Percentiles rank a stretch among this genome's conserved stretches.
These are phyloP conservation scores for Capronia epimyces DNA, from an alignment of 2,329 filamentous ascomycete species.

Conservation along the genomic window DNA sequence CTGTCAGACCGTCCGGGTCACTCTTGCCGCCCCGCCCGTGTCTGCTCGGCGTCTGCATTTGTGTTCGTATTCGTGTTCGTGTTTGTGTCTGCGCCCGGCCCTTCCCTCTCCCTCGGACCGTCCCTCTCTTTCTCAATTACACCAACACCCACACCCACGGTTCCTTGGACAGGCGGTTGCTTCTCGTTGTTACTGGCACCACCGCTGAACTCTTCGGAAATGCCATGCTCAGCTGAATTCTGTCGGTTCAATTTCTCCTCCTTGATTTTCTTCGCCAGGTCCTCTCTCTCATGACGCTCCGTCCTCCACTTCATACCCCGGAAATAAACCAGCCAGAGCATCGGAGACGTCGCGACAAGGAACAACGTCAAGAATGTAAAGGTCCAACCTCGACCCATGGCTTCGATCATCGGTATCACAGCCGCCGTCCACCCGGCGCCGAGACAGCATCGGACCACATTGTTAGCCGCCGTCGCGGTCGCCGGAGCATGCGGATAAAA, in stretches of 20 bases:
- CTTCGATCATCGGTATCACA: conserved; percentile 47
- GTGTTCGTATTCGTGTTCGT: no score
- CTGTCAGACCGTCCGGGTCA: no score
- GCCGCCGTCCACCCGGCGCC: conserved; percentile 49
- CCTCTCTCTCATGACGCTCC: conserved; percentile 20
- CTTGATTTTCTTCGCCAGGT: conserved; percentile 11
- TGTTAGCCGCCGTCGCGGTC: conserved; percentile 50
- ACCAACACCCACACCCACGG: background rate
- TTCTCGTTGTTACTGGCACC: background rate
- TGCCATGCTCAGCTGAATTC: conserved; percentile 9
- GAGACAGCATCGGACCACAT: conserved; percentile 49
- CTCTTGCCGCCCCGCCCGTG: no score
- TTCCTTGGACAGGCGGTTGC: background rate
- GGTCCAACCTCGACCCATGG: conserved; percentile 44
- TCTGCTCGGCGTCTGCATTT: no score
- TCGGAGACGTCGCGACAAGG: conserved; percentile 34
- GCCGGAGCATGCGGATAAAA: conserved; percentile 48
- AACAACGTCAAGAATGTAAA: conserved; percentile 39
- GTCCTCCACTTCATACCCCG: conserved; percentile 32
- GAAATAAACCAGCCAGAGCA: conserved; percentile 31
- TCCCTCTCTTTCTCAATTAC: background rate
- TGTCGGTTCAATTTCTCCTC: conserved; percentile 17
- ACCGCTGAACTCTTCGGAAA: background rate
- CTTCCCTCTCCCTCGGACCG: no score
- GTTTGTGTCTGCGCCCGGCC: no score